Evolutionary conservation across 83 land plant species (phyloP), one percentile per base, ranked within the genome.

Genomic region (Diphasiastrum complanatum): DNA sequence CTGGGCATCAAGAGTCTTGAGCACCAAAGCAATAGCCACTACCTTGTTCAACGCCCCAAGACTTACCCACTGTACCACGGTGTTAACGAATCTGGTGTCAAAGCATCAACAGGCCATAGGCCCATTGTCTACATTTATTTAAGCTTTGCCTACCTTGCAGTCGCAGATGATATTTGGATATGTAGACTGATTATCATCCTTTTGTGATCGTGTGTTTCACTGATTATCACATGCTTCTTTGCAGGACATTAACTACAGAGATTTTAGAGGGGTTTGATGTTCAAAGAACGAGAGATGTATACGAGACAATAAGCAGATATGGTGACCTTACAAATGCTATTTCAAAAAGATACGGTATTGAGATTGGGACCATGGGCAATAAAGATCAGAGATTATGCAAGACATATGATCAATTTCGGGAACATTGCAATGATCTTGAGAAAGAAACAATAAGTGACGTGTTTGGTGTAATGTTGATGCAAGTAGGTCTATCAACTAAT

Each of bases 231-330:
- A 3, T 57, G 36, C 53, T 22, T 31, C 33, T 46, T 43, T 75
- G 56, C 81, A 92, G 97, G 34, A 81, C 80, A 57, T 79, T 92
- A 63, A 92, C 97, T 11, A 92, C 95, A 49, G 95, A 92, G 62
- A 88, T 92, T 47, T 65, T 81, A 24, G 97, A 92, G 67, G 95
- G 91, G 5, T 92, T 92, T 78, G 91, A 87, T 71, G 91, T 92
- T 32, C 97, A 85, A 28, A 79, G 95, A 71, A 92, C 97, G 30
- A 72, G 68, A 55, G 86, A 85, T 37, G 53, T 72, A 48, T 55
- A 61, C 38, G 97, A 85, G 45, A 92, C 95, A 1, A 20, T 84
- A 28, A 75, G 64, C 59, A 85, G 72, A 47, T 92, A 92, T 61
- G 87, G 97, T 31, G 60, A 83, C 43, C 75, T 92, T 25, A 85